Evolutionary conservation across 2,329 filamentous ascomycete genomes (phyloP), one percentile per base, ranked within the genome.

Genomic region (Phyllosticta capitalensis): DNA sequence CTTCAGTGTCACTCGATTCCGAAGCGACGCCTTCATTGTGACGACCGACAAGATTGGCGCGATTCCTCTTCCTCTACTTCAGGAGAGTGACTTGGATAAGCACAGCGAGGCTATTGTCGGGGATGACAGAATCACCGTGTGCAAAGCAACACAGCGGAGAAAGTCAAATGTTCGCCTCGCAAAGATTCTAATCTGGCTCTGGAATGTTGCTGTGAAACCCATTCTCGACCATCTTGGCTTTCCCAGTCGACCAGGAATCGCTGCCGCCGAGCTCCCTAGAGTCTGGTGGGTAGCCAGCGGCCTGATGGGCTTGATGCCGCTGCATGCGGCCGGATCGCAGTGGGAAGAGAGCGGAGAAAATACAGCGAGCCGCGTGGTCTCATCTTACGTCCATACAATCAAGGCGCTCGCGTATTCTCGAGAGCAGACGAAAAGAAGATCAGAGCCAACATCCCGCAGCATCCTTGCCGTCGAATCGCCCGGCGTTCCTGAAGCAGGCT

Each of bases 11-110:
- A 58, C 55, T 4, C 26, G 54, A 10, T 38, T 55, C 5, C 19
- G 61, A 19, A 59, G 53, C 51, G 60, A 63, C 53, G 64, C 63
- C 4, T 26, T 65, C 9, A 60, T 65, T 21, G 57, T 64, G 14
- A 64, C 62, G 5, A 21, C 33, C 10, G 33, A 51, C 5, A 52
- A 9, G 7, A 54, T 64, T 20, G 57, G 58, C 54, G 28, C 56
- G 10, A 17, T 64, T 9, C 50, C 28, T 10, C 17, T 54, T 5
- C 52, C 52, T 3, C 7, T 5, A 5, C 52, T 54, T 0, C 24
- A 17, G 2, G 52, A 54, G 28, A 6, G 2, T 5, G 52, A 54
- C n/a, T 22, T 52, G 19, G 21, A 52, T 6, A 22, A 24, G 19
- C 14, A 52, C 50, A 19, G 17, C 19, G 17, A 7, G 9, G n/a